Evolutionary conservation across 352 stramenopile genomes (phyloP), one percentile per base, ranked within the genome.

Genomic region (Aphanomyces stellatus): DNA sequence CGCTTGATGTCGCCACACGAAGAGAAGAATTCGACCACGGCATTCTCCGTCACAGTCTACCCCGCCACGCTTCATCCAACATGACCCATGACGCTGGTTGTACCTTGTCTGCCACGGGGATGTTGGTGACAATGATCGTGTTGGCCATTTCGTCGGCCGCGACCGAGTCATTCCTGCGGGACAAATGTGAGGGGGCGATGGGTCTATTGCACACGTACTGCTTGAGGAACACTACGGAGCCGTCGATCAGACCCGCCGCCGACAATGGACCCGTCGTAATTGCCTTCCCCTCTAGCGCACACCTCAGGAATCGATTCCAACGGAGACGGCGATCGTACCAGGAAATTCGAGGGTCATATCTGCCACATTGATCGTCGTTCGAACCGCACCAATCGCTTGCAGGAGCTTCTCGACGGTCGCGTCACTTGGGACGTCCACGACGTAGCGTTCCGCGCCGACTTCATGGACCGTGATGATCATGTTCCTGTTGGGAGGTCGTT

Each of bases 91-190:
- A 25, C 2, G 43, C 5, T 15, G 27, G n/a, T 17, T 31, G 10
- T 49, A 62, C 55, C 55, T 64, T 64, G 19, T 64, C 55, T 5
- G 55, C 55, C 6, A 64, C 7, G 10, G 55, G 55, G 19, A 64
- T 64, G 55, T 64, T 64, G 19, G 55, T 64, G 22, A 64, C 55
- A 27, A 64, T 46, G 33, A 64, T 51, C 19, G 55, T 64, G 55
- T 34, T 51, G 2, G 55, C n/a, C 13, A 64, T 31, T 25, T 64
- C 55, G 8, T 25, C 37, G 35, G 41, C 55, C 11, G 28, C 55
- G 33, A 34, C 24, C 43, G 24, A 35, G 22, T 17, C 55, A 43
- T 46, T 46, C n/a, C 37, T 46, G 10, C n/a, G n/a, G 37, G 37
- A 46, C n/a, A 46, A 46, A 46, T 46, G n/a, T 46, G n/a, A 19